Evolutionary conservation across 768 basidiomycete genomes (phyloP), one percentile per base, ranked within the genome.

Genomic region (Macrolepiota albuminosa): DNA sequence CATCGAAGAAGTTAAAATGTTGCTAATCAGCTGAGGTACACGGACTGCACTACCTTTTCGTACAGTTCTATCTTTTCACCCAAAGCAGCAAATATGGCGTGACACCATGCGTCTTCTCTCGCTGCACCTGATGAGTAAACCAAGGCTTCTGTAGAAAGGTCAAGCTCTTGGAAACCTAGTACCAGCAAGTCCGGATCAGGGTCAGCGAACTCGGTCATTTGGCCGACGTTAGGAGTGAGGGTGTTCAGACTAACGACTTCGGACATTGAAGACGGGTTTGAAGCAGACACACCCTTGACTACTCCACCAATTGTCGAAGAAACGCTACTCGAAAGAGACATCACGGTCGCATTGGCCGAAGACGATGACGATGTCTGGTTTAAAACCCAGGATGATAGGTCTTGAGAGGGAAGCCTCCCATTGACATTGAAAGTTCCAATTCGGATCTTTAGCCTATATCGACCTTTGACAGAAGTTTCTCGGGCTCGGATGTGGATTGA

Each of bases 381-480:
- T 46, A 81, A 74, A 34, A 91, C 66, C 89, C 91, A 93, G 3
- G 80, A 70, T 5, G 83, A 81, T 9, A 93, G 72, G 67, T 91
- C 88, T 63, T 89, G 86, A 2, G 86, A 84, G 0, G 92, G 89
- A 40, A 81, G 64, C 66, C 85, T 86, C 1, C 89, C 91, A 64
- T 92, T 91, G 49, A 93, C 91, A 64, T 94, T 94, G 76, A 93
- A 94, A 0, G 89, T 90, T 24, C 91, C 90, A 18, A 88, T 60
- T 6, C 89, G 85, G 52, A 93, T 67, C 73, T 65, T 73, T n/a
- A 81, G 62, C 48, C 61, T 62, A 42, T 69, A 63, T 49, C 66
- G 68, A n/a, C 73, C 76, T 50, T 66, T 71, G 6, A 67, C 66
- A 37, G 72, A 72, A 54, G 69, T 66, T 33, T 76, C 66, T 46